Percentiles rank a stretch among this genome's conserved stretches.
These are phyloP conservation scores for Taphrina sp. DNA, from an alignment of 1,139 yeast genomes.

Conservation along the genomic window DNA sequence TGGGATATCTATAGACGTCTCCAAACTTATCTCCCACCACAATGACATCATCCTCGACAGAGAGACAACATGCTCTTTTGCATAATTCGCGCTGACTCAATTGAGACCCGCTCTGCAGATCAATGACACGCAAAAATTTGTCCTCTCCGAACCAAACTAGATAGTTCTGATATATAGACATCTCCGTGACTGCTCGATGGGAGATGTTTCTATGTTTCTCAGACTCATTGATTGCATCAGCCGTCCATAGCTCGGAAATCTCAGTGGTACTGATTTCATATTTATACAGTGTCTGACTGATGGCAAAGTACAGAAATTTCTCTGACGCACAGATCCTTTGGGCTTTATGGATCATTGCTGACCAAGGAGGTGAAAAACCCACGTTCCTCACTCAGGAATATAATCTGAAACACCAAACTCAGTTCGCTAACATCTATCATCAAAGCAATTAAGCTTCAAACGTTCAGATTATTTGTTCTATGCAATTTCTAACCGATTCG, in stretches of 20 bases:
- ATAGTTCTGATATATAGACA: constrained; percentile 1
- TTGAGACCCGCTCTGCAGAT: constrained; percentile 39
- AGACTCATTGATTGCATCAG: not conserved
- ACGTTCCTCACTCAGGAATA: too few species aligned
- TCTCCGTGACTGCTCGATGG: constrained; percentile 18
- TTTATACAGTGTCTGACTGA: constrained; percentile 6
- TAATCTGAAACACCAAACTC: too few species aligned
- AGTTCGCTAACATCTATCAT: too few species aligned
- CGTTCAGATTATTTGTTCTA: too few species aligned
- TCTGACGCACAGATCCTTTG: constrained; percentile 19
- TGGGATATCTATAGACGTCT: constrained; percentile 67
- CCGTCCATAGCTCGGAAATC: constrained; percentile 11
- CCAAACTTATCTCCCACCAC: constrained; percentile 96
- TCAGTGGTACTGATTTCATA: not conserved
- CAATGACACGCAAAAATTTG: constrained; percentile 26
- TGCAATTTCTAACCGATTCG: too few species aligned
- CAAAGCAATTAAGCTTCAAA: too few species aligned
- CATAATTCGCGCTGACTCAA: constrained; percentile 57
- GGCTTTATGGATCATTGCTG: constrained; percentile 13
- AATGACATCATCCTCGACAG: constrained; percentile 53
- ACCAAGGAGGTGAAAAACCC: too few species aligned
- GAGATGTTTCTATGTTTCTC: constrained; percentile 18
- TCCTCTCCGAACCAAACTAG: constrained; percentile 31
- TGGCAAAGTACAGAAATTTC: constrained; percentile 23
- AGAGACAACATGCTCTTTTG: constrained; percentile 74